phyloP scores from a whole-genome alignment of 2,329 filamentous ascomycete species.

The Leptographium procerum region DNA sequence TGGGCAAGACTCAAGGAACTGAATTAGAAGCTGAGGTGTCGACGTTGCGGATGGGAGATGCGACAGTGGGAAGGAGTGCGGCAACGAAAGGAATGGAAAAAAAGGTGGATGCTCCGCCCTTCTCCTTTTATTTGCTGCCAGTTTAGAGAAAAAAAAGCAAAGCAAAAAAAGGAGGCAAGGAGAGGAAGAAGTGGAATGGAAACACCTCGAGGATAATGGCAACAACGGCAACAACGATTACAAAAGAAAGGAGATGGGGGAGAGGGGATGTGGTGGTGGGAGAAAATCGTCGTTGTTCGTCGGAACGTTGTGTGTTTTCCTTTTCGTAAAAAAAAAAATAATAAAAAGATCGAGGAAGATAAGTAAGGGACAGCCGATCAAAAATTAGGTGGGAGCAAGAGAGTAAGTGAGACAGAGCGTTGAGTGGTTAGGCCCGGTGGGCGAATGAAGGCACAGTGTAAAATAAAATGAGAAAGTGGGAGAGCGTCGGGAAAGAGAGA shows the following conservation, averaged over 20 bases:
- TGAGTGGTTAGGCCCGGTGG: not conserved
- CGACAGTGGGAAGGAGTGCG: not conserved
- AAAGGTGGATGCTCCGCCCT: not conserved
- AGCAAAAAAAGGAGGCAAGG: not conserved
- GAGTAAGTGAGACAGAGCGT: slow-evolving; percentile 1
- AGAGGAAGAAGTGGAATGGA: not conserved
- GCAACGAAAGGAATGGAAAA: not conserved
- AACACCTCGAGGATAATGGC: not conserved
- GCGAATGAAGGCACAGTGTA: not conserved
- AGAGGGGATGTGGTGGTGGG: not conserved
- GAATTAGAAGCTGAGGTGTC: not conserved
- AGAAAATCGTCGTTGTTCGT: not conserved
- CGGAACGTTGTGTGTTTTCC: not conserved
- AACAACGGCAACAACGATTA: not conserved
- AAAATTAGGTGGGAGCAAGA: slow-evolving; percentile 1
- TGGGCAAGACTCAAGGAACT: not conserved
- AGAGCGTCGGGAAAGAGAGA: not conserved
- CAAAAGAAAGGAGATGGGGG: not conserved
- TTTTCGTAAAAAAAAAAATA: not conserved
- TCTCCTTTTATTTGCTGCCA: not conserved
- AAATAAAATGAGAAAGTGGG: not conserved
- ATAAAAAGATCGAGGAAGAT: not conserved
- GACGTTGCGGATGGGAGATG: not conserved
- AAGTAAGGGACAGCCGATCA: not conserved
- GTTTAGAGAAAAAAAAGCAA: not conserved